These are phyloP conservation scores for Mycena polygramma DNA, from an alignment of 768 basidiomycete species.

Conservation along the genomic window DNA sequence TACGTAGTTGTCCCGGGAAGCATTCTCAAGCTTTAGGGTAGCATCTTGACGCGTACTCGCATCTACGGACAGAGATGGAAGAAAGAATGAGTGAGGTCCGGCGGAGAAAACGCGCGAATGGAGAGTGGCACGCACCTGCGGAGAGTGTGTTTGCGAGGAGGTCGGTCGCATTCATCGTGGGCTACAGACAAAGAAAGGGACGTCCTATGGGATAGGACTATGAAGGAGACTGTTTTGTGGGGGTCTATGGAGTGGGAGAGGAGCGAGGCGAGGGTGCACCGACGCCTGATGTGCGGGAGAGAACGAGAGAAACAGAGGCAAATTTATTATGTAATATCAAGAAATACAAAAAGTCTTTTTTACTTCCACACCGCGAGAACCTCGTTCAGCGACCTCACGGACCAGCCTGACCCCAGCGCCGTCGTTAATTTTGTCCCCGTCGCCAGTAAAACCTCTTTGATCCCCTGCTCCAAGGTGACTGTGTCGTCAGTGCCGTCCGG, in stretches of 20 bases:
- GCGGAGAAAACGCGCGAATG: constrained; percentile 47
- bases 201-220: constrained; percentile 4
- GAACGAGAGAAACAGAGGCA: neutral
- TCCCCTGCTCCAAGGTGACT: constrained; percentile 59
- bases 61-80: constrained; percentile 64
- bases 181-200: constrained; percentile 25
- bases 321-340: neutral
- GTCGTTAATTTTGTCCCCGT: constrained; percentile 88
- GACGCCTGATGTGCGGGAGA: constrained; percentile 8
- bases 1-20: constrained; percentile 91
- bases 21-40: constrained; percentile 88
- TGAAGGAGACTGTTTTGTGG: constrained; percentile 3
- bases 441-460: constrained; percentile 88
- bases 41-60: constrained; percentile 92
- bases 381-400: constrained; percentile 76
- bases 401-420: constrained; percentile 79
- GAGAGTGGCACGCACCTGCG: constrained; percentile 70
- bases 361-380: constrained; percentile 70
- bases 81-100: constrained; percentile 40
- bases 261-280: neutral
- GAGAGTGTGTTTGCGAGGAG: constrained; percentile 95
- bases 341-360: neutral
- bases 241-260: neutral
- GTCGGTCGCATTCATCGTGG: constrained; percentile 89
- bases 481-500: constrained; percentile 65